phyloP scores from a whole-genome alignment of 306 rosid genomes.

The Vigna reflexopilosa region DNA sequence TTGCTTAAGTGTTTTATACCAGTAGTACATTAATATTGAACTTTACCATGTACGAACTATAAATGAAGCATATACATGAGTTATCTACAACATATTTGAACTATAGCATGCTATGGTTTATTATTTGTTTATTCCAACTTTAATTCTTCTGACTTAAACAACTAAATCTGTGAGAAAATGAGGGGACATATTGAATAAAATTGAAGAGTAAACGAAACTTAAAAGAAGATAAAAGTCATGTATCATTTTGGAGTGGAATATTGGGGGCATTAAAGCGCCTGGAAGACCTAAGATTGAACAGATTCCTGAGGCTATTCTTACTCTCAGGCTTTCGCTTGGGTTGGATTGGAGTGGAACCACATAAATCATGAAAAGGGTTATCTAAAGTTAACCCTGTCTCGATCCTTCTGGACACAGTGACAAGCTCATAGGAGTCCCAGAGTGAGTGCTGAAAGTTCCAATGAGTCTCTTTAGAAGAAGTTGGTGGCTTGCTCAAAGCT shows the following conservation, averaged over 20 bases:
- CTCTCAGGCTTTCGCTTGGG: constrained; percentile 61
- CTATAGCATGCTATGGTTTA: neutral
- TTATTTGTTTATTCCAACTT: constrained; percentile 3
- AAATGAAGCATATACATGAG: constrained; percentile 12
- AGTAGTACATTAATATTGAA: neutral
- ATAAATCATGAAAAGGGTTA: constrained; percentile 48
- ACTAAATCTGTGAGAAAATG: neutral
- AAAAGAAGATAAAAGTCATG: constrained; percentile 36
- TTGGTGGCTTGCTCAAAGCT: constrained; percentile 43
- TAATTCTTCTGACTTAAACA: neutral
- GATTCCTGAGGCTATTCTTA: constrained; percentile 74
- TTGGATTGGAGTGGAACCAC: constrained; percentile 21
- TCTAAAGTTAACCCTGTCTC: constrained; percentile 63
- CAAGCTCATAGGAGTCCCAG: constrained; percentile 93
- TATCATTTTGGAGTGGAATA: constrained; percentile 35
- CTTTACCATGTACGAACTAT: neutral
- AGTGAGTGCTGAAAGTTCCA: constrained; percentile 88
- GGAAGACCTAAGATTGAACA: constrained; percentile 67
- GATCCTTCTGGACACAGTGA: constrained; percentile 73
- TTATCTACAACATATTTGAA: constrained; percentile 4
- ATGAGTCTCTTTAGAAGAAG: constrained; percentile 6
- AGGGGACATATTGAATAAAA: constrained; percentile 12
- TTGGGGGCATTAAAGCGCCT: constrained; percentile 55
- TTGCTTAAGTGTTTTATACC: neutral
- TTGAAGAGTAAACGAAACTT: constrained; percentile 3